Base-by-base conservation (phyloP, 768 basidiomycete genomes). In the Lactarius trivialis region DNA sequence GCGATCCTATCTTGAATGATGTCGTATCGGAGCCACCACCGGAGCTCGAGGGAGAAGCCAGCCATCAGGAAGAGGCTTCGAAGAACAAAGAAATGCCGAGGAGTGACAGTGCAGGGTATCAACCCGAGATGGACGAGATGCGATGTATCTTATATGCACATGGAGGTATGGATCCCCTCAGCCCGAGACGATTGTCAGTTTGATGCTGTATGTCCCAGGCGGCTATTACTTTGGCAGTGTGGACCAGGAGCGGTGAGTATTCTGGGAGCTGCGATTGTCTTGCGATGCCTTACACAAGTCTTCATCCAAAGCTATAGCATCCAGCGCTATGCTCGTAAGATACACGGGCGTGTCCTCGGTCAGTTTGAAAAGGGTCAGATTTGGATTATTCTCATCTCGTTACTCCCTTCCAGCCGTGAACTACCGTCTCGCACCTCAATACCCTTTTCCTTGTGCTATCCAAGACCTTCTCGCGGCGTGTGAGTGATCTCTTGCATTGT, bases 361-460 rank as follows among this genome's bases (percentile, higher is more conserved):
- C 69, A 45, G 79, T 70, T 21, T 6, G 41, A 33, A 34, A 15
- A 3, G 4, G 7, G 21, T 9, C 21, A 2, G 12, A 14, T 28
- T 15, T 26, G n/a, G 28, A 43, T 76, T 8, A 32, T 26, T 6
- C 57, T 49, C 50, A 48, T 11, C 17, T 55, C 45, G 33, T 15
- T 39, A 7, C 33, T 15, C 24, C 45, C 32, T 74, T 58, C 12
- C 63, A 89, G 88, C 88, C 61, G 79, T 91, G 58, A 88, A 89
- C 65, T 91, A 91, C 69, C 82, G 89, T 41, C 82, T 95, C n/a
- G 89, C 95, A 15, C 96, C 96, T 0, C 96, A 98, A 74, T 98
- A 96, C 68, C 96, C 96, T 1, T 98, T 97, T 71, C 96, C 96
- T 15, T 93, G 91, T 66, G 91, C 88, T 1, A 74, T 98, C 7